Evolutionary conservation across 257 asterid species (phyloP), one percentile per base, ranked within the genome.

Genomic region (Coffea canephora): DNA sequence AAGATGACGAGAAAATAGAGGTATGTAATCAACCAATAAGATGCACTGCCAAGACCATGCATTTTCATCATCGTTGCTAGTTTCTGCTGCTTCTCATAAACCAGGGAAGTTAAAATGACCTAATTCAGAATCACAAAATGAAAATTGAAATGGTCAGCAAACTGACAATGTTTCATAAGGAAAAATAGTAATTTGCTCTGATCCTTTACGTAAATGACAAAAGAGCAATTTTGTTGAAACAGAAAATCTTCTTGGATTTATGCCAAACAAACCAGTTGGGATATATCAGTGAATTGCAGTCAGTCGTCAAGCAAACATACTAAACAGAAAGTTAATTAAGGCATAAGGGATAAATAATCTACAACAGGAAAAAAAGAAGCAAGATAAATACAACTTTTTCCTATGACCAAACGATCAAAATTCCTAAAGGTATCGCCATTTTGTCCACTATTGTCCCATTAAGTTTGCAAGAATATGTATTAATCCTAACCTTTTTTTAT

Each of bases 41-140:
- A 81, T 21, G 75, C 79, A 49, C 83, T 79, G 10, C 87, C 87
- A 81, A 87, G 87, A 34, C 90, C 88, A 71, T 87, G 90, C 87
- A 87, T 83, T 82, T 79, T 85, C 88, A 87, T 87, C 90, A 87
- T 87, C 65, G 83, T 85, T 76, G 83, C 52, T 77, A 87, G 49
- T 74, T 76, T 85, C 77, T 85, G 83, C 80, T 87, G 86, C 83
- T 85, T 85, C 81, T 87, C 90, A 50, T 85, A 87, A 46, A 87
- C 83, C 87, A 87, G 67, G 68, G 85, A 77, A 62, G 87, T 71
- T 69, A 82, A 68, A 39, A 84, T 68, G 41, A 86, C 89, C 89
- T 86, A 64, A 19, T n/a, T 70, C 55, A 70, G 16, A 43, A 70
- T 45, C 31, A 39, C 3, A 11, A 59, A 65, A 59, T 41, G 71